phyloP scores from a whole-genome alignment of 1,284 basidiomycete genomes.

The Somion occarium region DNA sequence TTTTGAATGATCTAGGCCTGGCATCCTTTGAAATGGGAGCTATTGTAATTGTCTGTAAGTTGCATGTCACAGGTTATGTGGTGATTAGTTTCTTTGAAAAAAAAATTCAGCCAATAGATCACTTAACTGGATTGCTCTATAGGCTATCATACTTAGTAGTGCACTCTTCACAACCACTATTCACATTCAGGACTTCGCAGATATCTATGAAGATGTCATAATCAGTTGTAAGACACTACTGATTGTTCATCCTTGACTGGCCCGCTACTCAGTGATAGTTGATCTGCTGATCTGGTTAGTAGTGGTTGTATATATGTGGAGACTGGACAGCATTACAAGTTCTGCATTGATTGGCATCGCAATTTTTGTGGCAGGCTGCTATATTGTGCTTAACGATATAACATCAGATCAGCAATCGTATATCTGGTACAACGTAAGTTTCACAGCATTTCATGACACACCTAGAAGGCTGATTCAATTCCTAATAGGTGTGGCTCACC shows the following conservation, averaged over 20 bases:
- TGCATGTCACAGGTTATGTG: constrained; percentile 16
- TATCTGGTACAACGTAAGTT: constrained; percentile 19
- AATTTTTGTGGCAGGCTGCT: constrained; percentile 10
- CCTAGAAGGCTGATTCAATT: too few relatives aligned
- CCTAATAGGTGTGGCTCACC: too few relatives aligned
- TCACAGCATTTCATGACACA: neutral
- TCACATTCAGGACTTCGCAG: constrained; percentile 30
- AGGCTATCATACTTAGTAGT: constrained; percentile 8
- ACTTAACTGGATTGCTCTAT: constrained; percentile 1
- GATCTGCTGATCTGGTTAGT: constrained; percentile 15
- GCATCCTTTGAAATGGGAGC: constrained; percentile 31
- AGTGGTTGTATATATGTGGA: constrained; percentile 12
- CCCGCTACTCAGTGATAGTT: constrained; percentile 15
- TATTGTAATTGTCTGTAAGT: constrained; percentile 12
- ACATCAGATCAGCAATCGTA: constrained; percentile 15
- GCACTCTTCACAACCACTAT: constrained; percentile 27
- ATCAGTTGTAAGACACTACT: constrained; percentile 27
- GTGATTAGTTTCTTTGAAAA: constrained; percentile 15
- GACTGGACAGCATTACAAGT: neutral
- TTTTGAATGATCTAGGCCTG: constrained; percentile 30
- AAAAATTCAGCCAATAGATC: neutral
- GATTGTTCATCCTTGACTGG: constrained; percentile 21
- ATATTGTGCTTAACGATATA: constrained; percentile 9
- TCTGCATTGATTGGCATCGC: constrained; percentile 9
- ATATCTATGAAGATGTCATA: constrained; percentile 25